phyloP scores from a whole-genome alignment of 495 filamentous ascomycete species.

The Endocarpon pusillum region DNA sequence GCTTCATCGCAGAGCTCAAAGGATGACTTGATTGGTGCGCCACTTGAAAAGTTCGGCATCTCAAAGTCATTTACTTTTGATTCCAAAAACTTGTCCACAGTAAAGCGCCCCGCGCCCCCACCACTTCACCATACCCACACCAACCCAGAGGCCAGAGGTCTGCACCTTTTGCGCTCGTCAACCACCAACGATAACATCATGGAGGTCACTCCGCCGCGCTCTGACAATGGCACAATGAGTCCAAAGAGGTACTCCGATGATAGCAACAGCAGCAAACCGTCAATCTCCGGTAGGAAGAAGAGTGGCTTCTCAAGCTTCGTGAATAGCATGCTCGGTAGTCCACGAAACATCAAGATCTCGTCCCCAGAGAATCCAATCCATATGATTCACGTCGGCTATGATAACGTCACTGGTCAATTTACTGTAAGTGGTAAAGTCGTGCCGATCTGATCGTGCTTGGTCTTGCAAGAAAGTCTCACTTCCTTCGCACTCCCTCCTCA shows the following conservation, averaged over 20 bases:
- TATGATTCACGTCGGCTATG: constrained; percentile 93
- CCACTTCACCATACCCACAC: constrained; percentile 38
- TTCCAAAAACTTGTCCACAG: constrained; percentile 24
- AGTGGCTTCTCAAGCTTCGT: constrained; percentile 88
- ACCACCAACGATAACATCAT: constrained; percentile 47
- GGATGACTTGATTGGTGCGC: constrained; percentile 56
- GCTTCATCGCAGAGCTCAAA: constrained; percentile 44
- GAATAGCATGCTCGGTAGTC: constrained; percentile 80
- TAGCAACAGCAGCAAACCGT: constrained; percentile 37
- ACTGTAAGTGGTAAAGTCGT: too few relatives aligned
- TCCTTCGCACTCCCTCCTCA: too few relatives aligned
- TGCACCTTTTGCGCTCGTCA: constrained; percentile 50
- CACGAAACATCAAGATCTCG: constrained; percentile 80
- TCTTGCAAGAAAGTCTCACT: too few relatives aligned
- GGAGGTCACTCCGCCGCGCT: constrained; percentile 36
- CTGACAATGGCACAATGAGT: constrained; percentile 26
- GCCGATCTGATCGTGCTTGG: too few relatives aligned
- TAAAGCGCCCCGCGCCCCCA: constrained; percentile 26
- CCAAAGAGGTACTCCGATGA: constrained; percentile 82
- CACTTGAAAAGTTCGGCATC: constrained; percentile 53
- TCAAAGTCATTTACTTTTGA: constrained; percentile 43
- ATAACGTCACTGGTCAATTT: constrained; percentile 92
- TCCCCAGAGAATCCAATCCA: constrained; percentile 94
- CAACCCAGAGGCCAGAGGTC: constrained; percentile 39
- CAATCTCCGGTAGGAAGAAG: constrained; percentile 61